Conservation (phyloP, 2,329 filamentous ascomycete species). For the Aschersonia sp. region DNA sequence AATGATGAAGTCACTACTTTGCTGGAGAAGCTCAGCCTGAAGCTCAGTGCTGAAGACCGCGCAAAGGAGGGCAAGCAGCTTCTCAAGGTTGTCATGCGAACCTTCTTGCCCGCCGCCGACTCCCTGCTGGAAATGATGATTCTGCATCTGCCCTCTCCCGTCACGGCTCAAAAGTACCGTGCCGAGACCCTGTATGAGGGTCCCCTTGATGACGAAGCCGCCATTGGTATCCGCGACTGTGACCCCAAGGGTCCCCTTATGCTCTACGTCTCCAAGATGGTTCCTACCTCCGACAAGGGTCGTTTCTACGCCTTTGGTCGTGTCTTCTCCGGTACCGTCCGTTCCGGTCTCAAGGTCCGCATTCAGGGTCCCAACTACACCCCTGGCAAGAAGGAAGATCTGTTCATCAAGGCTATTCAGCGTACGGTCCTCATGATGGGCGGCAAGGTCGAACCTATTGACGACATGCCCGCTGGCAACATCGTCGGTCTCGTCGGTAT, state of each 20-base stretch:
- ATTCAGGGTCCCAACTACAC: constrained; percentile 99
- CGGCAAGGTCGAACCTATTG: constrained; percentile 95
- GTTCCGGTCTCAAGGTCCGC: constrained; percentile 96
- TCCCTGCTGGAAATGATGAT: constrained; percentile 99
- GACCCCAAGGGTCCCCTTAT: constrained; percentile 97
- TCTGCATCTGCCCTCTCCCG: constrained; percentile 92
- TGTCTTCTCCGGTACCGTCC: constrained; percentile 98
- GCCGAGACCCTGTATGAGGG: constrained; percentile 98
- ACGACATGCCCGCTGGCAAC: constrained; percentile 98
- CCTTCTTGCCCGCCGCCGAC: constrained; percentile 96
- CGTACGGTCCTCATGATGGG: constrained; percentile 99
- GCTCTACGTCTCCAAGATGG: constrained; percentile 99
- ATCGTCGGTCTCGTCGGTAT: constrained; percentile 99
- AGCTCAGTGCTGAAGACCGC: constrained; percentile 74
- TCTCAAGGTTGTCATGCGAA: constrained; percentile 95
- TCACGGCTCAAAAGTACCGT: constrained; percentile 95
- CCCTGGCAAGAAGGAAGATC: constrained; percentile 95
- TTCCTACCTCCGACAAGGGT: constrained; percentile 97
- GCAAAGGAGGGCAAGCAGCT: constrained; percentile 95
- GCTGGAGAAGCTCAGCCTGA: constrained; percentile 86
- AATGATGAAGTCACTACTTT: constrained; percentile 77
- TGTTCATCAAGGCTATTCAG: constrained; percentile 99
- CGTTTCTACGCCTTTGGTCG: constrained; percentile 99
- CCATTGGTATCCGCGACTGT: constrained; percentile 96
- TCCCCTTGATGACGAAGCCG: constrained; percentile 80